Conservation (phyloP, 139 green algal species). For the Protoeuglena noctilucae region DNA sequence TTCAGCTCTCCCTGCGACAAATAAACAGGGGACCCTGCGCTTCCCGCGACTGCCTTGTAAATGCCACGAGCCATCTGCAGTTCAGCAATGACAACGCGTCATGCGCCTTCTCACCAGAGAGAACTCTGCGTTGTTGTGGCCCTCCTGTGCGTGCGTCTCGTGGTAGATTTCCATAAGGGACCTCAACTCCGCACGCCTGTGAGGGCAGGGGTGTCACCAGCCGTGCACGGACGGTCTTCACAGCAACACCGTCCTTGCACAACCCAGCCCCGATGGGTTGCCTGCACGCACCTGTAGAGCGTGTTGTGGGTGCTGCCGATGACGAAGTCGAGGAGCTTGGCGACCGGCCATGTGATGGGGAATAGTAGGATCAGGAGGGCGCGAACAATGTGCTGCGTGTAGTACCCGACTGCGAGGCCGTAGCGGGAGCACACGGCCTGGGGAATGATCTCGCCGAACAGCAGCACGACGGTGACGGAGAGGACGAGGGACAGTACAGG, state of each 20-base stretch:
- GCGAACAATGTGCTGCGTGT: slow-evolving; percentile 55
- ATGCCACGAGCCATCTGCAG: too few relatives aligned
- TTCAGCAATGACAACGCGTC: too few relatives aligned
- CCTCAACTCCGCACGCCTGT: slow-evolving; percentile 34
- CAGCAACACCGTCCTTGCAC: neutral
- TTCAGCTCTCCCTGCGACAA: slow-evolving; percentile 28
- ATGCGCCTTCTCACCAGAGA: too few relatives aligned
- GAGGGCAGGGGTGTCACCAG: neutral
- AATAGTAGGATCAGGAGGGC: slow-evolving; percentile 47
- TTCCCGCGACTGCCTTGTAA: too few relatives aligned
- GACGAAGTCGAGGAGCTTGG: slow-evolving; percentile 54
- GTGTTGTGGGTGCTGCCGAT: neutral
- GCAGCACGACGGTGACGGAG: slow-evolving; percentile 4
- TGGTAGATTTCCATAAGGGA: slow-evolving; percentile 42
- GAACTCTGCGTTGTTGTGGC: slow-evolving; percentile 14
- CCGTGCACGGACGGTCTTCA: neutral
- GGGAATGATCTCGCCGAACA: slow-evolving; percentile 77
- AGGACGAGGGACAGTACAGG: neutral
- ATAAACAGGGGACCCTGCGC: too few relatives aligned
- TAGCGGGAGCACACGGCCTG: slow-evolving; percentile 69
- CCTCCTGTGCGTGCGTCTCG: slow-evolving; percentile 17
- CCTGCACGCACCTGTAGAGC: neutral
- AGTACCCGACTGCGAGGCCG: slow-evolving; percentile 66
- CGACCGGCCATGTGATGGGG: slow-evolving; percentile 55
- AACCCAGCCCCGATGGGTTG: neutral